Percentiles rank a stretch among this genome's conserved stretches.
Evolutionary conservation across 2,329 filamentous ascomycete genomes (phyloP).

Genomic region (Penicillium polonicum): DNA sequence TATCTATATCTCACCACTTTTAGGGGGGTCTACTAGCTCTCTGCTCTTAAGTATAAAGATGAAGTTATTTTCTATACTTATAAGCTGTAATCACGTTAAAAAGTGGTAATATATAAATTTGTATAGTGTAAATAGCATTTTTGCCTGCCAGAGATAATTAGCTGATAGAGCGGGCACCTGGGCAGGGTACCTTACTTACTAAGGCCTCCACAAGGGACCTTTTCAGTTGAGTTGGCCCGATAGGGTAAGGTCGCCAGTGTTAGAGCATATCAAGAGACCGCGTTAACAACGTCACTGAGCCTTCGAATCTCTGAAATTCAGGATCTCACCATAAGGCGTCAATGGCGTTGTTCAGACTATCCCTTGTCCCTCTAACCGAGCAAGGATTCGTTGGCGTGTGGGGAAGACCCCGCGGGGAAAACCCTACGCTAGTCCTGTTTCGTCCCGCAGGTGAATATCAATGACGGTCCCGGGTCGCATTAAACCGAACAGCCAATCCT

Average conservation of each 20-base stretch:
- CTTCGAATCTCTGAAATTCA: background rate
- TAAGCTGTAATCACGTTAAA: no score
- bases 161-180: no score
- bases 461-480: slow-evolving; percentile 5
- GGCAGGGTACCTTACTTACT: no score
- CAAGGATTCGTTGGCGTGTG: background rate
- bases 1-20: no score
- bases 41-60: no score
- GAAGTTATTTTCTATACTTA: no score
- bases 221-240: background rate
- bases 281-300: no score
- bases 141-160: no score
- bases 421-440: background rate
- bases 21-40: no score
- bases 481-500: slow-evolving; percentile 5
- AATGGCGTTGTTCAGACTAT: background rate
- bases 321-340: background rate
- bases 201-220: no score
- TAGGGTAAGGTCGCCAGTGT: background rate
- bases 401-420: slow-evolving; percentile 7
- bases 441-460: background rate
- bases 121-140: no score
- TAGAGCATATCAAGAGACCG: background rate
- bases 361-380: background rate
- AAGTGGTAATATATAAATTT: no score